These are phyloP conservation scores for Fusarium hainanense DNA, from an alignment of 2,329 filamentous ascomycete genomes.

Conservation along the genomic window DNA sequence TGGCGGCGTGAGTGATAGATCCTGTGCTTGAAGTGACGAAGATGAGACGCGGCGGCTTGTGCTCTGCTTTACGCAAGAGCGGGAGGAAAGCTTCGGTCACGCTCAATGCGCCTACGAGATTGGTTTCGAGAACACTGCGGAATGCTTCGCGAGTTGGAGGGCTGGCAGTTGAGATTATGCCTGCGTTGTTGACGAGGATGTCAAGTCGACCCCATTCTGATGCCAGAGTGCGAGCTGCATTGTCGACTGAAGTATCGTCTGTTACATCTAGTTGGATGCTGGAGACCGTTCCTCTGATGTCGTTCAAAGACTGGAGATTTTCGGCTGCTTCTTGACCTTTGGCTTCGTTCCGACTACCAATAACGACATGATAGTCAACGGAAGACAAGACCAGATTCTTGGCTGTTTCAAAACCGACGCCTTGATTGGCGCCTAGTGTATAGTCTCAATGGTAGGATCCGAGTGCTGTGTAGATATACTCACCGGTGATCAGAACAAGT, in stretches of 20 bases:
- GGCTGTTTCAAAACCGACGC: constrained; percentile 22
- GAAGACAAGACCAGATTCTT: constrained; percentile 16
- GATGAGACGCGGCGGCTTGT: constrained; percentile 4
- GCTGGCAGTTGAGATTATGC: neutral
- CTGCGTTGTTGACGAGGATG: constrained; percentile 17
- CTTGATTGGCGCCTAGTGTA: constrained; percentile 23
- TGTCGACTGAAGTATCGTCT: constrained; percentile 4
- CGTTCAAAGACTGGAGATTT: neutral
- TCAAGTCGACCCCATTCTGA: constrained; percentile 23
- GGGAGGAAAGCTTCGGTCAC: neutral
- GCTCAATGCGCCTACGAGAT: constrained; percentile 9
- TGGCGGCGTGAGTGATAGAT: neutral
- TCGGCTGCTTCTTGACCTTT: constrained; percentile 7
- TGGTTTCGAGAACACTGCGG: constrained; percentile 1
- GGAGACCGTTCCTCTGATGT: constrained; percentile 18
- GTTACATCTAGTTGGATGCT: constrained; percentile 13
- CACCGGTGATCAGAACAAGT: constrained; percentile 20
- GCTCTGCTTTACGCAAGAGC: constrained; percentile 7
- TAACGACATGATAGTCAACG: constrained; percentile 14
- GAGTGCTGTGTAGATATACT: neutral
- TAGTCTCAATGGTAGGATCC: neutral
- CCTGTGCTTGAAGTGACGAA: constrained; percentile 19
- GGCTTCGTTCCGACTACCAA: constrained; percentile 14
- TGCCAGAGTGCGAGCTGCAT: neutral
- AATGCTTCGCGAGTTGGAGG: constrained; percentile 12